Conservation (phyloP, 768 basidiomycete genomes). For the Suillus subalutaceus region DNA sequence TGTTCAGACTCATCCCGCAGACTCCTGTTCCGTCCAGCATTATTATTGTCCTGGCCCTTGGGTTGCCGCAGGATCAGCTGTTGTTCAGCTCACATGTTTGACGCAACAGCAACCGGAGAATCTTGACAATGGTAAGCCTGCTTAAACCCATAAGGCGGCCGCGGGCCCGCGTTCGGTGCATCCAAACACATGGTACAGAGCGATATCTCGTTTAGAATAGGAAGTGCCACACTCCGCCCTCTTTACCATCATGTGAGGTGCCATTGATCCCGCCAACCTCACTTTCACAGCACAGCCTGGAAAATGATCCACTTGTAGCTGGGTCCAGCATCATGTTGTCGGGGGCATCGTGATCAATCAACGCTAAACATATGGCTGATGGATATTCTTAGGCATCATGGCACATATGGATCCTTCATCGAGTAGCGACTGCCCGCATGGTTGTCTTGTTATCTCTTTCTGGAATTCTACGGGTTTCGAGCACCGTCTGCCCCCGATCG, state of each 20-base stretch:
- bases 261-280: neutral
- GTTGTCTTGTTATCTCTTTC: slow-evolving; percentile 3
- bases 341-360: neutral
- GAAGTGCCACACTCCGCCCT: neutral
- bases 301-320: neutral
- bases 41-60: neutral
- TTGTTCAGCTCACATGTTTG: neutral
- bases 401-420: neutral
- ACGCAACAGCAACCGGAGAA: neutral
- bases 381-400: slow-evolving; percentile 1
- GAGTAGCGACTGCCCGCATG: slow-evolving; percentile 5
- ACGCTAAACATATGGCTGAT: neutral
- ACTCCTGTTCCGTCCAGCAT: neutral
- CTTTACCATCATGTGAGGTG: slow-evolving; percentile 1
- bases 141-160: slow-evolving; percentile 2
- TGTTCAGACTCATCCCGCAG: neutral
- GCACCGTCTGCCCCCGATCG: neutral
- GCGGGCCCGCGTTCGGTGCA: neutral
- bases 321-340: neutral
- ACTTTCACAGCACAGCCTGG: neutral
- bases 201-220: neutral
- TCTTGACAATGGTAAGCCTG: neutral
- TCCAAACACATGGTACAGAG: neutral
- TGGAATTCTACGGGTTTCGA: neutral
- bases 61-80: neutral